Base-by-base conservation (phyloP, 805 yeast genomes). In the Citeromyces matritensis region DNA sequence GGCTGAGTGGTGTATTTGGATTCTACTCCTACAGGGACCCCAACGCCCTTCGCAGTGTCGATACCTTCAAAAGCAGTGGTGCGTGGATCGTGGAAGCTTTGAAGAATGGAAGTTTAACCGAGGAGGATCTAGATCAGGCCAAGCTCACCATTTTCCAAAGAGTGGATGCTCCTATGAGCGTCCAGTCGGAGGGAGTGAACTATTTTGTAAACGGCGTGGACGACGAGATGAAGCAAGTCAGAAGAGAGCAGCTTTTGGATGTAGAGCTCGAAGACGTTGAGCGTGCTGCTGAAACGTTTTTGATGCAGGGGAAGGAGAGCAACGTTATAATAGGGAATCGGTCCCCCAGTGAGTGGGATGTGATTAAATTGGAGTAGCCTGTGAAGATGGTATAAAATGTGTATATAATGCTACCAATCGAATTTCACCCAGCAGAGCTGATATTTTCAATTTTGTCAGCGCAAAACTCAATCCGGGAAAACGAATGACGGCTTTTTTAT, bases 1-100 rank as follows among this genome's bases (percentile, higher is more conserved):
- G 88, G 0, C 48, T 82, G 14, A 83, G 80, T 31, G 97, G 96
- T 0, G 43, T 75, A 3, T 71, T 88, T 44, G 68, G 80, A 23
- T 84, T 65, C 55, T 91, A 79, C 55, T 85, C 97, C 0, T 91
- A 88, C 58, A 68, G 98, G 42, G 98, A 91, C 51, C 98, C 98
- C 11, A 77, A 82, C 39, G 83, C 95, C 1, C 47, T 65, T 25
- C 69, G 72, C 39, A 78, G 95, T 2, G 49, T 82, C 8, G 53
- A 59, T 3, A 67, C 79, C 1, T 81, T 82, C 47, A 48, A 54
- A 15, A 53, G 60, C 4, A 60, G 74, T 3, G 74, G 73, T 2
- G 47, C 54, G 7, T 65, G 66, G 50, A 69, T 72, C 1, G 15
- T 37, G 10, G 42, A 45, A 5, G 41, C 37, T 28, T 51, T 53